These are phyloP conservation scores for Apiospora sp. DNA, from an alignment of 2,329 filamentous ascomycete species.

Conservation along the genomic window DNA sequence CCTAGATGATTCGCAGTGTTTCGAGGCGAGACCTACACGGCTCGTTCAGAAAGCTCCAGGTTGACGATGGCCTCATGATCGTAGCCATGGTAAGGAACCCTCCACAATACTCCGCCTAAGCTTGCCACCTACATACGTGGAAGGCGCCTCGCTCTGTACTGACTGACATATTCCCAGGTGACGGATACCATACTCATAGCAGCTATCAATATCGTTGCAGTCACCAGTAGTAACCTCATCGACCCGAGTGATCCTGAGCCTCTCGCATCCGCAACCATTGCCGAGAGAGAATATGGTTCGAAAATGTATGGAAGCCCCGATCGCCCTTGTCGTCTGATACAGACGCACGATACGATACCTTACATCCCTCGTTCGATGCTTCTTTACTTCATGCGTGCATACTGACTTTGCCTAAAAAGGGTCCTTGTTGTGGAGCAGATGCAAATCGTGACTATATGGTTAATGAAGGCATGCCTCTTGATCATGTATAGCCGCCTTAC, in stretches of 20 bases:
- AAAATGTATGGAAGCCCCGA: conserved; percentile 54
- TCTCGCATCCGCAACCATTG: conserved; percentile 55
- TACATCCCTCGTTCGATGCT: background rate
- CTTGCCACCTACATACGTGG: background rate
- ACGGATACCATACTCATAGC: conserved; percentile 64
- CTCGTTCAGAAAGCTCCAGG: conserved; percentile 58
- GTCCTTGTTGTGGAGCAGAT: conserved; percentile 68
- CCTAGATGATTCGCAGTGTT: conserved; percentile 35
- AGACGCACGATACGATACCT: background rate
- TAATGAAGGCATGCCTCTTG: conserved; percentile 63
- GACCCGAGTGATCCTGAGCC: conserved; percentile 51
- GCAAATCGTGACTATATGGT: conserved; percentile 66
- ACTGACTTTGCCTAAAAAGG: background rate
- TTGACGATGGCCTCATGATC: conserved; percentile 65
- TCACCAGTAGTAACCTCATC: conserved; percentile 68
- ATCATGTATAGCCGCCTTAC: conserved; percentile 65
- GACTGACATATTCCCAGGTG: conserved; percentile 37
- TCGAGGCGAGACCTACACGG: conserved; percentile 51
- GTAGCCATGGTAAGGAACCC: conserved; percentile 55
- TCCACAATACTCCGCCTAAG: too few species aligned
- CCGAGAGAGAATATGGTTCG: conserved; percentile 57
- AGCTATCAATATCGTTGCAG: conserved; percentile 61
- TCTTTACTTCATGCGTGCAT: background rate
- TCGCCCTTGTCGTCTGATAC: background rate
- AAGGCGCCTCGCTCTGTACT: conserved; percentile 22